Evolutionary conservation across 345 rosid genomes (phyloP).

Genomic region (Eutrema heterophyllum): DNA sequence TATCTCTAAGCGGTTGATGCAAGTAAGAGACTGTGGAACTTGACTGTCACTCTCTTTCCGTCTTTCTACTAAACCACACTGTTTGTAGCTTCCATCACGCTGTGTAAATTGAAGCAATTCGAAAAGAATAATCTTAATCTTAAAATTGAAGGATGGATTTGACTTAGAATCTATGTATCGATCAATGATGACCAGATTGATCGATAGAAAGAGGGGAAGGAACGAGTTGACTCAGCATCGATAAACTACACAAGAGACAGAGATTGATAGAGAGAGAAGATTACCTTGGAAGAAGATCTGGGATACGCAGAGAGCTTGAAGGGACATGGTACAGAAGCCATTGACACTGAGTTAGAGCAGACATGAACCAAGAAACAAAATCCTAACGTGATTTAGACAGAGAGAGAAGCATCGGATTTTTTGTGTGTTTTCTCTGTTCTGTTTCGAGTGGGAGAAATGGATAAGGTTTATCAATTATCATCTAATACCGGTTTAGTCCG

Average conservation of each 20-base stretch:
- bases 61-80: background rate
- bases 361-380: background rate
- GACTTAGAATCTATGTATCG: background rate
- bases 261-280: background rate
- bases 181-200: background rate
- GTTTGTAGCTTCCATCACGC: slow-evolving; percentile 16
- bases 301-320: slow-evolving; percentile 26
- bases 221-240: slow-evolving; percentile 1
- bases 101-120: background rate
- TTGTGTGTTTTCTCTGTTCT: background rate
- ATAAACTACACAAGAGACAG: background rate
- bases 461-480: slow-evolving; percentile 16
- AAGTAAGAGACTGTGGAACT: slow-evolving; percentile 23
- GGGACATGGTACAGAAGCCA: slow-evolving; percentile 30
- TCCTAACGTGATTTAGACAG: background rate
- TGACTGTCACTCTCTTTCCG: slow-evolving; percentile 1
- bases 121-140: background rate
- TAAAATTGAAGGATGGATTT: background rate
- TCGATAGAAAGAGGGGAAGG: background rate
- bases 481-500: background rate
- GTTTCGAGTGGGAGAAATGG: slow-evolving; percentile 10
- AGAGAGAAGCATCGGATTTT: slow-evolving; percentile 1
- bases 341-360: slow-evolving; percentile 18
- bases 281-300: slow-evolving; percentile 30
- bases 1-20: slow-evolving; percentile 7